These are phyloP conservation scores for Corylus avellana DNA, from an alignment of 306 rosid genomes.

Conservation along the genomic window DNA sequence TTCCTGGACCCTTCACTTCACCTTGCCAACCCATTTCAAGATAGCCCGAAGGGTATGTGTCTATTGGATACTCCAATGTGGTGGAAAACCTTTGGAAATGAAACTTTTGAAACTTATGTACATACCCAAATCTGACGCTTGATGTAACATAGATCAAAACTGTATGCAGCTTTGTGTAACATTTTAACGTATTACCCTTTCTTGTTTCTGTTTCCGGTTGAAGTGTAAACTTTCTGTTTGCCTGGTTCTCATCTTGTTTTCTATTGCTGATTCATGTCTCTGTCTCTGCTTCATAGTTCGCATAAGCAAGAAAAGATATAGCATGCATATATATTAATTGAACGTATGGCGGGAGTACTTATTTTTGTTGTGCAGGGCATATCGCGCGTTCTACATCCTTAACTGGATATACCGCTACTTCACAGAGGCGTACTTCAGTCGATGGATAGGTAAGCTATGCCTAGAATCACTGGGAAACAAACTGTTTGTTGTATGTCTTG, in stretches of 20 bases:
- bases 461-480: not conserved
- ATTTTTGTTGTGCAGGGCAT: constrained; percentile 67
- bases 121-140: not conserved
- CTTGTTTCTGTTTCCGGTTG: not conserved
- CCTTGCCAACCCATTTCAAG: not conserved
- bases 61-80: not conserved
- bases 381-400: constrained; percentile 89
- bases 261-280: constrained; percentile 6
- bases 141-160: not conserved
- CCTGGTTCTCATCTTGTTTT: constrained; percentile 6
- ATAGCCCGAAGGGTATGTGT: not conserved
- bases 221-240: not conserved
- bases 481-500: not conserved
- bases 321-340: not conserved
- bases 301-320: not conserved
- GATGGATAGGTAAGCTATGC: constrained; percentile 75
- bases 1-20: not conserved
- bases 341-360: constrained; percentile 11
- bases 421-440: constrained; percentile 63
- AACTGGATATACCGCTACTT: constrained; percentile 98
- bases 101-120: not conserved
- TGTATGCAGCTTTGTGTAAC: not conserved
- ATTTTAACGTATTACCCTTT: not conserved
- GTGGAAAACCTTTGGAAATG: not conserved
- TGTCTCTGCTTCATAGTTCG: not conserved